phyloP scores from a whole-genome alignment of 2,329 filamentous ascomycete species.

The Ceratocystis huliohia region DNA sequence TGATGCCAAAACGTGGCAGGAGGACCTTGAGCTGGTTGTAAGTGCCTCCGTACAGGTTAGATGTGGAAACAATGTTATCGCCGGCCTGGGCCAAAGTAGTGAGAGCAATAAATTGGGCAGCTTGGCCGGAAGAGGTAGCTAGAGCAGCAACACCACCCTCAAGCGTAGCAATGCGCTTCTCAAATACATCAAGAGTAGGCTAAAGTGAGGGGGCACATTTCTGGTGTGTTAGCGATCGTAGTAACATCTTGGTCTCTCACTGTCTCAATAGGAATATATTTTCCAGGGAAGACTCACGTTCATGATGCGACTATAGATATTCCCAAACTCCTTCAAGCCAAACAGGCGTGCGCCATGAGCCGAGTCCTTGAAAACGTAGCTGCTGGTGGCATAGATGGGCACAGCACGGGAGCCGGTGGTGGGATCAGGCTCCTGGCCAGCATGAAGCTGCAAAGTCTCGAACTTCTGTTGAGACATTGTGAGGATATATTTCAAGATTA shows the following conservation, averaged over 20 bases:
- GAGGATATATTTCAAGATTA: neutral
- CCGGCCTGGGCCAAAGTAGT: slow-evolving; percentile 71
- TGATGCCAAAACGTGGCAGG: slow-evolving; percentile 73
- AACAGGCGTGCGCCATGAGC: slow-evolving; percentile 91
- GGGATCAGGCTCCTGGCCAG: slow-evolving; percentile 68
- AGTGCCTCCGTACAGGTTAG: slow-evolving; percentile 85
- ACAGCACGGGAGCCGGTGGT: slow-evolving; percentile 79
- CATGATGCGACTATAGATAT: slow-evolving; percentile 95
- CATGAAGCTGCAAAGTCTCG: slow-evolving; percentile 76
- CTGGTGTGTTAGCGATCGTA: neutral
- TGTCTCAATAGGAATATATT: neutral
- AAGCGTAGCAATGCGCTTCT: slow-evolving; percentile 89
- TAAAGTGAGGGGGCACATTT: slow-evolving; percentile 27
- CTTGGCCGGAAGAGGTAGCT: slow-evolving; percentile 73
- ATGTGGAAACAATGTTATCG: slow-evolving; percentile 86
- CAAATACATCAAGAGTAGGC: slow-evolving; percentile 91
- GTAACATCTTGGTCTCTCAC: neutral
- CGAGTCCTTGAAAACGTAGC: slow-evolving; percentile 88
- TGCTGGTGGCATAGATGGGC: slow-evolving; percentile 92
- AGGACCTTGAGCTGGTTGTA: slow-evolving; percentile 97
- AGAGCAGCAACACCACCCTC: slow-evolving; percentile 84
- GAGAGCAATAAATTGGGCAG: slow-evolving; percentile 85
- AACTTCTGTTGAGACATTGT: slow-evolving; percentile 47
- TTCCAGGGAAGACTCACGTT: slow-evolving; percentile 43
- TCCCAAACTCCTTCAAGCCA: slow-evolving; percentile 90